Base-by-base conservation (phyloP, 2,329 filamentous ascomycete species). In the Myriosclerotinia scirpicola region DNA sequence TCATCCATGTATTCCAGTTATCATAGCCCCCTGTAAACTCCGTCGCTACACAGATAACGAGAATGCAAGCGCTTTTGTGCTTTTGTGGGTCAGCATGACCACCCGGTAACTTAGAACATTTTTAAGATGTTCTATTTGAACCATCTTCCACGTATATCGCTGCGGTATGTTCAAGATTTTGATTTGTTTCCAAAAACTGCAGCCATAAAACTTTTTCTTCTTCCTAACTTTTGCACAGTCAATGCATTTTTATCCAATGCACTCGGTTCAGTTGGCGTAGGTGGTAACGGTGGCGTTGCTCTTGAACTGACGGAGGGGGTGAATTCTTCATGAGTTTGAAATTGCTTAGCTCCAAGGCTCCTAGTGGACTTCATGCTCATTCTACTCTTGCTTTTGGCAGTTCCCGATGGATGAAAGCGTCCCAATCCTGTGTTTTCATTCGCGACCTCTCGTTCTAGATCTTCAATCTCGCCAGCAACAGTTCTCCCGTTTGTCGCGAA, bases 401-500 rank as follows among this genome's bases (percentile, higher is more conserved):
- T 71, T 20, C 61, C 64, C 34, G 69, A 67, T 30, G 72, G 69
- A 30, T 67, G 61, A 26, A 59, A 72, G 59, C 71, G 72, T 67
- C 66, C 68, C 7, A 70, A 40, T 38, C 50, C 67, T 0, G 54
- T 26, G 38, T 63, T 66, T 2, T 67, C 68, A 38, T 69, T 73
- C 0, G 55, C 58, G 0, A 48, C 61, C 54, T 71, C 69, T 40
- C 68, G 71, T 56, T 73, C 73, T 34, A 76, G 50, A 42, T 86
- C 84, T 64, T 90, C 85, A 55, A 92, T 86, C 72, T 91, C 87
- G 15, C 87, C 86, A 22, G 86, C 81, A 20, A 91, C 80, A 0
- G 91, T 96, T 70, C 81, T 87, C 14, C 91, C 89, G 64, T 88
- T 88, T 63, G 83, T 87, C 0, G 90, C 92, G 20, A 91, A 78